Evolutionary conservation across 148 eudicot genomes (phyloP).

Genomic region (Diospyros lotus): DNA sequence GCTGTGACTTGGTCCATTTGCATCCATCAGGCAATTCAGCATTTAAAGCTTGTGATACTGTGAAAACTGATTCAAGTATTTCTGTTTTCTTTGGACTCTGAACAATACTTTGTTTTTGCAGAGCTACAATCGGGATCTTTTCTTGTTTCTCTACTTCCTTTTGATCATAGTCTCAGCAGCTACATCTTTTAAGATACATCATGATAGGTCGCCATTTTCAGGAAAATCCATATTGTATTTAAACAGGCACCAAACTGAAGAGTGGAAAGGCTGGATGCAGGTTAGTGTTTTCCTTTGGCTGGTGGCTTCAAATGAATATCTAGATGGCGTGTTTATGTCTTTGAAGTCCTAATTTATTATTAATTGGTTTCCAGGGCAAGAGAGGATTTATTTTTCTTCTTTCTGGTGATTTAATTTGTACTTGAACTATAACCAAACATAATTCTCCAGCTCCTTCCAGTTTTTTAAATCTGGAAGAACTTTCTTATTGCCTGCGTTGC

Average conservation of each 20-base stretch:
- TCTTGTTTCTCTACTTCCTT: conserved; percentile 84
- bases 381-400: not conserved
- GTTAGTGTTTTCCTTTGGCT: conserved; percentile 24
- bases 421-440: not conserved
- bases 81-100: not conserved
- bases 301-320: no score
- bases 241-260: conserved; percentile 97
- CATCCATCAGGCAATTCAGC: not conserved
- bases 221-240: conserved; percentile 79
- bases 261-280: conserved; percentile 99
- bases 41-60: conserved; percentile 1
- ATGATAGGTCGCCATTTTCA: conserved; percentile 74
- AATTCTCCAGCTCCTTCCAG: not conserved
- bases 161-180: conserved; percentile 73
- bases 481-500: not conserved
- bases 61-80: not conserved
- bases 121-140: conserved; percentile 91
- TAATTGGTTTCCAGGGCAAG: not conserved
- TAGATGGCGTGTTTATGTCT: not conserved
- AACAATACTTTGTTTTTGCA: conserved; percentile 34
- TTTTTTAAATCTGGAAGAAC: not conserved
- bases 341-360: not conserved
- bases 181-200: conserved; percentile 82
- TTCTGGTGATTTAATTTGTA: not conserved
- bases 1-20: not conserved